Percentiles rank a stretch among this genome's conserved stretches.
Conservation (phyloP, 2,329 filamentous ascomycete species). For the Fusarium nisikadoi region DNA sequence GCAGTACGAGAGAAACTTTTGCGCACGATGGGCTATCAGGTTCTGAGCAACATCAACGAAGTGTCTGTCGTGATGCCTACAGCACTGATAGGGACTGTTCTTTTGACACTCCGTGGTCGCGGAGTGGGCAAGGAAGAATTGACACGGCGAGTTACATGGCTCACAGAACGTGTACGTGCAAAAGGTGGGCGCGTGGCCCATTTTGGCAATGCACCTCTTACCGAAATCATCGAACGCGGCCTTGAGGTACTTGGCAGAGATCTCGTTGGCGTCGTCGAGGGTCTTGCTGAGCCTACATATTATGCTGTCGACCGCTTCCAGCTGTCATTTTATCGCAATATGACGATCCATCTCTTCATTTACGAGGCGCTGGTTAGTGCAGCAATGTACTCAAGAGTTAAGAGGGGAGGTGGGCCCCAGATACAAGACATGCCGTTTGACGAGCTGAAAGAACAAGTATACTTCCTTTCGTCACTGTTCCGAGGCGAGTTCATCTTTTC, state of each 20-base stretch:
- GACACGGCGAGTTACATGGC: constrained; percentile 88
- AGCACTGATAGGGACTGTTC: constrained; percentile 90
- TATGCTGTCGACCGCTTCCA: constrained; percentile 97
- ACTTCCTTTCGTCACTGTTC: constrained; percentile 93
- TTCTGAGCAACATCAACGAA: constrained; percentile 92
- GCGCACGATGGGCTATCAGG: constrained; percentile 88
- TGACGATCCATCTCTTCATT: constrained; percentile 99
- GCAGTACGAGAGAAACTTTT: constrained; percentile 77
- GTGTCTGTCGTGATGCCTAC: constrained; percentile 99
- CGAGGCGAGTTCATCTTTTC: constrained; percentile 97
- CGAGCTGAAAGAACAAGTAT: constrained; percentile 80
- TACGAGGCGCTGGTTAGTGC: constrained; percentile 90
- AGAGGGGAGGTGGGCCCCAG: constrained; percentile 85
- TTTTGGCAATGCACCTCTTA: constrained; percentile 83
- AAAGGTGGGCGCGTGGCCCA: constrained; percentile 95
- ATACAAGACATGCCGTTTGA: constrained; percentile 82
- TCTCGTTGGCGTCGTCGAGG: constrained; percentile 82
- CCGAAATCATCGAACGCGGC: constrained; percentile 86
- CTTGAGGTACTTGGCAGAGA: constrained; percentile 92
- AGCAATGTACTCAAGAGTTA: constrained; percentile 90
- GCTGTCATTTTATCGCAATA: constrained; percentile 97
- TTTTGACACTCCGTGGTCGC: constrained; percentile 89
- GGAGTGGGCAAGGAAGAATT: constrained; percentile 91
- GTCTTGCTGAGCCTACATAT: constrained; percentile 89
- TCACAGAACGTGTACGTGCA: constrained; percentile 80